A percentile compares a stretch with the other conserved stretches of the same genome.
Evolutionary conservation across 352 stramenopile species (phyloP).

Genomic region (Blastocystis sp.): DNA sequence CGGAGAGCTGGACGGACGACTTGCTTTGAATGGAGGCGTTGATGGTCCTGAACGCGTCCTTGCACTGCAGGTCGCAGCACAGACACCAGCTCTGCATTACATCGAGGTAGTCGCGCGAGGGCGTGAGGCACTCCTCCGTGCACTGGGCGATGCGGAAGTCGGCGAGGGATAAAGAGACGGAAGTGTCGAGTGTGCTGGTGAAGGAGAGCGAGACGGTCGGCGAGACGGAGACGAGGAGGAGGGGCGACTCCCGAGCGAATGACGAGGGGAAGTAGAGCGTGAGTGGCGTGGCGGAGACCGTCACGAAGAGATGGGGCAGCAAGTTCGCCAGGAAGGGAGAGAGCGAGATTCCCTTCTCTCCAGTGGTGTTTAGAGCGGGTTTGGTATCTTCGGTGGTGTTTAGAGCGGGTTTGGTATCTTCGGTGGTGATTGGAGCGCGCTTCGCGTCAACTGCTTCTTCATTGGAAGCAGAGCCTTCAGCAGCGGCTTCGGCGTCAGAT

Average conservation of each 20-base stretch:
- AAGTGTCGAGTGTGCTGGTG: constrained; percentile 1
- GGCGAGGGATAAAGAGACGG: neutral
- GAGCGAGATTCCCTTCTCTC: neutral
- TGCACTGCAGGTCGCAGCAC: neutral
- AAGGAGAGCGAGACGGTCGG: constrained; percentile 15
- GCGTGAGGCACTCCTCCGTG: neutral
- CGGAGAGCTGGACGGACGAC: neutral
- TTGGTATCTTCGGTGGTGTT: no score
- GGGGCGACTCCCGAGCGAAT: neutral
- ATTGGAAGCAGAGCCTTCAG: neutral
- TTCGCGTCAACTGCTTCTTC: no score
- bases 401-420: no score
- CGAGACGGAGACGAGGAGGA: constrained; percentile 4
- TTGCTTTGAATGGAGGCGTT: neutral
- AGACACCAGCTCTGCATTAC: constrained; percentile 41
- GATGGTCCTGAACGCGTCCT: neutral
- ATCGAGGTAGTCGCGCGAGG: constrained; percentile 27
- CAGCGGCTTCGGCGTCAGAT: neutral
- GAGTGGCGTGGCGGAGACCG: neutral
- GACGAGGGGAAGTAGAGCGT: constrained; percentile 54
- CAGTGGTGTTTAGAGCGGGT: no score
- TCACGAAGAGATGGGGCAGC: neutral
- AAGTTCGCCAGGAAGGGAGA: constrained; percentile 13
- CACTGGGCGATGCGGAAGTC: constrained; percentile 22
- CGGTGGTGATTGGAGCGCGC: no score